A percentile compares a stretch with the other conserved stretches of the same genome.
phyloP scores from a whole-genome alignment of 1,139 yeast genomes.

The Taphrina pruni region DNA sequence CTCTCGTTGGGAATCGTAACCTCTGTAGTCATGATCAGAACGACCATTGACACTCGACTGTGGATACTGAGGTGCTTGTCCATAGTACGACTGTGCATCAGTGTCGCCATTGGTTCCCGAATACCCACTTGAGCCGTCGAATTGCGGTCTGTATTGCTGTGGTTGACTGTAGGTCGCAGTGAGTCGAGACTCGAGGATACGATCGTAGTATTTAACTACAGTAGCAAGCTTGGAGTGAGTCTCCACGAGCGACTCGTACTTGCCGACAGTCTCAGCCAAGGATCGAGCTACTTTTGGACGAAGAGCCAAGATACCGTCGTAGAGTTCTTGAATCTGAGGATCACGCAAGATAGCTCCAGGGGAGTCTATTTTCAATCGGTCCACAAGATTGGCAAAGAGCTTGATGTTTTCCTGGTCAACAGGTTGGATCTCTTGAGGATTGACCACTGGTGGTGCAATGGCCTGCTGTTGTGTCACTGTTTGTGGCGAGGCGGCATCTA shows the following conservation, averaged over 20 bases:
- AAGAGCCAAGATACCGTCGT: slow-evolving; percentile 66
- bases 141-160: background rate
- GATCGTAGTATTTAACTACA: slow-evolving; percentile 78
- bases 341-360: slow-evolving; percentile 66
- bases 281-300: slow-evolving; percentile 78
- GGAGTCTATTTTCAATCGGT: slow-evolving; percentile 59
- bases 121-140: background rate
- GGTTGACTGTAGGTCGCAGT: slow-evolving; percentile 56
- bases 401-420: slow-evolving; percentile 72
- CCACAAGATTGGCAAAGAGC: slow-evolving; percentile 71
- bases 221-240: slow-evolving; percentile 83
- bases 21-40: background rate
- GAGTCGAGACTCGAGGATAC: slow-evolving; percentile 72
- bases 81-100: slow-evolving; percentile 1
- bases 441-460: background rate
- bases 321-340: slow-evolving; percentile 65
- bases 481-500: slow-evolving; percentile 45
- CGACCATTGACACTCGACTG: background rate
- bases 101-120: background rate
- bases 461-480: slow-evolving; percentile 43
- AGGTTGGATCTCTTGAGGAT: slow-evolving; percentile 57
- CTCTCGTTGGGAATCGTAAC: background rate
- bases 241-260: slow-evolving; percentile 69
- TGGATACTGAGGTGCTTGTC: background rate
- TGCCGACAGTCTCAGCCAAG: slow-evolving; percentile 66